Conservation (phyloP, 1,284 basidiomycete species). For the Ceraceosorus bombacis region DNA sequence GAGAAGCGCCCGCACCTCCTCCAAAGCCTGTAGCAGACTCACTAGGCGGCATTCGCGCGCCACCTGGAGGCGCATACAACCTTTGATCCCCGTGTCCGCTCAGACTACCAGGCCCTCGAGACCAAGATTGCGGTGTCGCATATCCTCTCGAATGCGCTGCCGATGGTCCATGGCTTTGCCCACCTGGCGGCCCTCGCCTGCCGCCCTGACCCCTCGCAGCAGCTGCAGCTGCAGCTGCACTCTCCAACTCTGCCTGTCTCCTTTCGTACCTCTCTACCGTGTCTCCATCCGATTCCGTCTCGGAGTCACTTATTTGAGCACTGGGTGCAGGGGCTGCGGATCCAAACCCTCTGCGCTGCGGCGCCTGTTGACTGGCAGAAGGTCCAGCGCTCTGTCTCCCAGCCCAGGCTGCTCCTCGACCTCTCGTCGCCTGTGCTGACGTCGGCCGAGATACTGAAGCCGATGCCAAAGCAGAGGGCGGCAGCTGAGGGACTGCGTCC, state of each 20-base stretch:
- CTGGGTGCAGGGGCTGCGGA: too few species aligned
- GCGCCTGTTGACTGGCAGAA: too few species aligned
- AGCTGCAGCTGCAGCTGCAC: too few species aligned
- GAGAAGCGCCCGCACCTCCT: constrained; percentile 9
- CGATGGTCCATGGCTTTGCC: background rate
- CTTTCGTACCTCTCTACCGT: too few species aligned
- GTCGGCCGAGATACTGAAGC: background rate
- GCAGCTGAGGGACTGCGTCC: background rate
- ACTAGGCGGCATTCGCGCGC: constrained; percentile 7
- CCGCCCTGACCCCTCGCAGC: too few species aligned
- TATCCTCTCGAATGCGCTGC: background rate
- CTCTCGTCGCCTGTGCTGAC: background rate
- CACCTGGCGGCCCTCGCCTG: too few species aligned
- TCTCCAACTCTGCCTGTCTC: too few species aligned
- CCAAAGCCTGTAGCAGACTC: constrained; percentile 8
- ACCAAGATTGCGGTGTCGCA: background rate
- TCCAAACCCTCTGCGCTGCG: too few species aligned
- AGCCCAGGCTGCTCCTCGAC: background rate
- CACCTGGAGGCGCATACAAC: constrained; percentile 8
- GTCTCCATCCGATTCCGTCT: too few species aligned
- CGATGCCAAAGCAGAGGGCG: background rate
- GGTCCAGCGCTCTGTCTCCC: background rate
- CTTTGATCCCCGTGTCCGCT: background rate
- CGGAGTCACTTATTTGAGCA: too few species aligned
- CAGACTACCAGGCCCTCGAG: background rate